Percentiles rank a stretch among this genome's conserved stretches.
phyloP scores from a whole-genome alignment of 176 grass and related monocot genomes.

The Otatea glauca region DNA sequence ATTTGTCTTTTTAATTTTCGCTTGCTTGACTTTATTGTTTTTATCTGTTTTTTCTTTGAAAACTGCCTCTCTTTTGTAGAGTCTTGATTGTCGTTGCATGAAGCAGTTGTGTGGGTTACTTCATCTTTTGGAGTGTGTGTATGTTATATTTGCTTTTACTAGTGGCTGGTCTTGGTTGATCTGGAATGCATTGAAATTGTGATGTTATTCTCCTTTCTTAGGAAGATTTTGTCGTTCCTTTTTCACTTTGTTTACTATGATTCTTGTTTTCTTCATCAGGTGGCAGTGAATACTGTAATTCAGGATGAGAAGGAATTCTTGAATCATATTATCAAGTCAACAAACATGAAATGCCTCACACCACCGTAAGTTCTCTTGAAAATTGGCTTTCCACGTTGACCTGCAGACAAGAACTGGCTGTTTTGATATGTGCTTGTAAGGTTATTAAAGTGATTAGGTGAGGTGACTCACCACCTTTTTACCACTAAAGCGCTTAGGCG shows the following conservation, averaged over 20 bases:
- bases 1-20: neutral
- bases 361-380: slow-evolving; percentile 60
- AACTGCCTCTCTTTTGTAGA: neutral
- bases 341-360: slow-evolving; percentile 91
- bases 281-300: slow-evolving; percentile 80
- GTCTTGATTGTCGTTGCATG: neutral
- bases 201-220: neutral
- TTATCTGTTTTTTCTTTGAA: neutral
- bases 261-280: slow-evolving; percentile 45
- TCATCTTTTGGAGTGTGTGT: neutral
- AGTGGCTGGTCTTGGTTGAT: neutral
- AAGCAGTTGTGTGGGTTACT: neutral
- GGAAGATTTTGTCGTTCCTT: neutral
- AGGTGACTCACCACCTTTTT: too few species aligned
- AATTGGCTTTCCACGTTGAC: neutral
- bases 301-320: slow-evolving; percentile 87
- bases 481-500: too few species aligned
- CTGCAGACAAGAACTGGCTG: slow-evolving; percentile 3
- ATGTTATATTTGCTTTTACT: neutral
- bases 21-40: neutral
- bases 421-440: neutral
- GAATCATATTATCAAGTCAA: slow-evolving; percentile 88
- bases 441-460: too few species aligned
- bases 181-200: neutral
- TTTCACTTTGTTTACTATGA: slow-evolving; percentile 4